phyloP scores from a whole-genome alignment of 1,139 yeast genomes.

The Hyphopichia burtonii region DNA sequence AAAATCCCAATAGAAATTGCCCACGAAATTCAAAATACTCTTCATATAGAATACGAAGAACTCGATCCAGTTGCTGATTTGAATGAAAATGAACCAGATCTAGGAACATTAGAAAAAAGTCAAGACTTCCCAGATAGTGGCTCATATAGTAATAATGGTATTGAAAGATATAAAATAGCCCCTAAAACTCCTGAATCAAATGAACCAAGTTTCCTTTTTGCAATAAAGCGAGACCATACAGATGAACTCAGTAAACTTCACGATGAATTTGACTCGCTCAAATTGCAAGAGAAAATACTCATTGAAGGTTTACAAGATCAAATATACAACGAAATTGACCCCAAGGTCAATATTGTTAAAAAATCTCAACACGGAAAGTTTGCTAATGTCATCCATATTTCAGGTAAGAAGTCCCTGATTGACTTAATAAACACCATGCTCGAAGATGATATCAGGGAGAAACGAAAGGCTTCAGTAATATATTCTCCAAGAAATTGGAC shows the following conservation, averaged over 20 bases:
- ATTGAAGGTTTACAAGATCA: constrained; percentile 17
- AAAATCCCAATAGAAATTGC: constrained; percentile 30
- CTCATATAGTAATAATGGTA: constrained; percentile 16
- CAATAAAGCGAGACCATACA: constrained; percentile 30
- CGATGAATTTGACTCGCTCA: constrained; percentile 26
- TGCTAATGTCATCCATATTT: constrained; percentile 32
- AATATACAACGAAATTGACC: constrained; percentile 25
- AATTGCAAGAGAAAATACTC: constrained; percentile 21
- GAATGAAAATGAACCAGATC: not conserved
- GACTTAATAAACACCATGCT: constrained; percentile 14
- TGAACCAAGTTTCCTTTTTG: constrained; percentile 16
- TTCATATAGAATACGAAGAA: constrained; percentile 16
- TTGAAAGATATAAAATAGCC: constrained; percentile 19
- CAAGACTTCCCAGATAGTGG: constrained; percentile 6
- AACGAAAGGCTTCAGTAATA: constrained; percentile 27
- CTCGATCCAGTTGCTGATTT: constrained; percentile 2
- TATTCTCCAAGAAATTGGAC: constrained; percentile 36
- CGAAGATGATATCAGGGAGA: constrained; percentile 23
- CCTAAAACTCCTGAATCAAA: constrained; percentile 4
- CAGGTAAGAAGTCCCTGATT: constrained; percentile 31
- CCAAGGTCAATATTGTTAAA: constrained; percentile 25
- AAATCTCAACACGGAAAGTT: constrained; percentile 32
- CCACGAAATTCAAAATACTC: constrained; percentile 24
- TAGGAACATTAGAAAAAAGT: too few relatives aligned
- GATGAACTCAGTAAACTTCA: constrained; percentile 29